These are phyloP conservation scores for Diaporthe australafricana DNA, from an alignment of 2,329 filamentous ascomycete species.

Conservation along the genomic window DNA sequence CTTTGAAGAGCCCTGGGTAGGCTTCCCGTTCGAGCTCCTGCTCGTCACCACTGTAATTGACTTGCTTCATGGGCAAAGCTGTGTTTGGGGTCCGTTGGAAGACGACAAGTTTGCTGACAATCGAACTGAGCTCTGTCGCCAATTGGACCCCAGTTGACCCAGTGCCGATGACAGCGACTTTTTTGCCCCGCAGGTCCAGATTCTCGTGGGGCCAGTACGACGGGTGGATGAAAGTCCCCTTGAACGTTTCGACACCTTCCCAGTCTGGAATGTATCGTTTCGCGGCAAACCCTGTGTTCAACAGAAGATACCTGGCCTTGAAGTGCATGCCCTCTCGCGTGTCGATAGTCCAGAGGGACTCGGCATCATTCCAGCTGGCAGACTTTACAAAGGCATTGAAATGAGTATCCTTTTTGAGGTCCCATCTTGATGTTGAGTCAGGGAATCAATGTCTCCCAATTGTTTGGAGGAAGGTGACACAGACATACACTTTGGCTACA, in stretches of 20 bases:
- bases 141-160: conserved; percentile 30
- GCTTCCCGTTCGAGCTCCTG: conserved; percentile 50
- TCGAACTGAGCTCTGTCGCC: conserved; percentile 13
- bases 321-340: conserved; percentile 1
- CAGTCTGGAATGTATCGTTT: conserved; percentile 33
- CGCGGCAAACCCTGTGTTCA: conserved; percentile 29
- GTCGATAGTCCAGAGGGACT: conserved; percentile 27
- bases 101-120: conserved; percentile 53
- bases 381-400: conserved; percentile 22
- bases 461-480: background rate
- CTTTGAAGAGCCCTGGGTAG: conserved; percentile 54
- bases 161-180: conserved; percentile 30
- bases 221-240: conserved; percentile 22
- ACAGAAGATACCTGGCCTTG: conserved; percentile 26
- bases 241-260: conserved; percentile 28
- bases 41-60: conserved; percentile 54
- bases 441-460: background rate
- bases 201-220: conserved; percentile 29
- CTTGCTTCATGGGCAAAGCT: conserved; percentile 63
- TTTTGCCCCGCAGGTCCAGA: conserved; percentile 15
- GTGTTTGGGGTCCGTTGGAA: conserved; percentile 68
- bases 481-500: conserved; percentile 11
- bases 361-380: conserved; percentile 20
- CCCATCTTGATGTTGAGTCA: conserved; percentile 13
- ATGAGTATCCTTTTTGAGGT: conserved; percentile 27